These are phyloP conservation scores for Phyllosticta citribraziliensis DNA, from an alignment of 2,329 filamentous ascomycete genomes.

Conservation along the genomic window DNA sequence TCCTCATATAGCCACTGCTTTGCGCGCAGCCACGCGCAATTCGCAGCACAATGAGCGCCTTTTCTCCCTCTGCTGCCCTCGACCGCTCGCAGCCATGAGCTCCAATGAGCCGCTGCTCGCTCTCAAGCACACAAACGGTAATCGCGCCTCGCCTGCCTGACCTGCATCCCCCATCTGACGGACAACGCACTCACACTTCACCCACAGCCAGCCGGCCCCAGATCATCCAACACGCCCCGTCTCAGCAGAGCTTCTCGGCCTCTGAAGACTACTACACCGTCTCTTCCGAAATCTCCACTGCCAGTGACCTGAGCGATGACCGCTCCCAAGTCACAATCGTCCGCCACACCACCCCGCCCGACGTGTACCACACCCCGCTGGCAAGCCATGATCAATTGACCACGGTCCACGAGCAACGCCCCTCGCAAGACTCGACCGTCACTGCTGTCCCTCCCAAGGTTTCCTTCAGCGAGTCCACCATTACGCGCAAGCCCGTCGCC, in stretches of 20 bases:
- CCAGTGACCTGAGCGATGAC: conserved; percentile 26
- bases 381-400: conserved; percentile 24
- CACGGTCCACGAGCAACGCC: conserved; percentile 4
- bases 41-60: neutral
- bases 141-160: neutral
- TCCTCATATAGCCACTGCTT: conserved; percentile 2
- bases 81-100: conserved; percentile 5
- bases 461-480: conserved; percentile 18
- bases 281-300: conserved; percentile 27
- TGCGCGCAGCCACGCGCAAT: neutral
- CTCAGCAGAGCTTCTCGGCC: conserved; percentile 38
- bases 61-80: neutral
- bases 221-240: conserved; percentile 28
- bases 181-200: neutral
- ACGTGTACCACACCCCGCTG: conserved; percentile 23
- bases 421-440: neutral
- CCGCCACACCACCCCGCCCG: conserved; percentile 26
- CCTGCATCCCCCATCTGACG: neutral
- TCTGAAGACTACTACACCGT: conserved; percentile 43
- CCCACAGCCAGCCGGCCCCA: conserved; percentile 29
- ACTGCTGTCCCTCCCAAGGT: conserved; percentile 18
- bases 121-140: conserved; percentile 13
- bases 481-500: conserved; percentile 2
- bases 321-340: conserved; percentile 17
- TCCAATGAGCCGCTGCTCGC: conserved; percentile 8